Evolutionary conservation across 768 basidiomycete genomes (phyloP).

Genomic region (Pisolithus tinctorius): DNA sequence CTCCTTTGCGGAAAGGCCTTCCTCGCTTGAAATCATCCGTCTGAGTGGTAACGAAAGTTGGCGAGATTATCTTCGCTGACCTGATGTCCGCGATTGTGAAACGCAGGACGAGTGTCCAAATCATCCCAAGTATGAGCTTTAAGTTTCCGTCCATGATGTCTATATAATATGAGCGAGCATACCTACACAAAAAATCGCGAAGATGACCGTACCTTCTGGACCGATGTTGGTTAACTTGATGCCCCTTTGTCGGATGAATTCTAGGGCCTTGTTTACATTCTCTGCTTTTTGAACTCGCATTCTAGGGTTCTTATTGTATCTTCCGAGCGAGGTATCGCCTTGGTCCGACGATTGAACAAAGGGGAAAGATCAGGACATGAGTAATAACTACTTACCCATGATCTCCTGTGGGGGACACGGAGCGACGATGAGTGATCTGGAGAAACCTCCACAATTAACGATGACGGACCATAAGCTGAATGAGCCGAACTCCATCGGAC

Average conservation of each 20-base stretch:
- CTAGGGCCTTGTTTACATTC: constrained; percentile 94
- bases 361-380: constrained; percentile 2
- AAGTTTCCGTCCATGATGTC: constrained; percentile 99
- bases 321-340: constrained; percentile 91
- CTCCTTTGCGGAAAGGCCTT: constrained; percentile 97
- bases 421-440: constrained; percentile 3
- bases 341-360: constrained; percentile 4
- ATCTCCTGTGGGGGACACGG: constrained; percentile 62
- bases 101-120: constrained; percentile 95
- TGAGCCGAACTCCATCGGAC: constrained; percentile 90
- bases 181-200: neutral
- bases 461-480: constrained; percentile 79
- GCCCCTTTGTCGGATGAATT: constrained; percentile 90
- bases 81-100: constrained; percentile 99
- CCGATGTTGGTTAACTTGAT: constrained; percentile 98
- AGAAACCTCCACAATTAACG: neutral
- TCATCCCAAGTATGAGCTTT: constrained; percentile 98
- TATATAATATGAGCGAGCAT: constrained; percentile 24
- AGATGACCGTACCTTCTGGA: constrained; percentile 63
- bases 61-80: constrained; percentile 36
- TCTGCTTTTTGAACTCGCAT: constrained; percentile 97
- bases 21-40: constrained; percentile 56
- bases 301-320: constrained; percentile 84
- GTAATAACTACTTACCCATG: constrained; percentile 57
- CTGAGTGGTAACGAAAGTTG: constrained; percentile 1